A percentile compares a stretch with the other conserved stretches of the same genome.
These are phyloP conservation scores for Penicillium odoratum DNA, from an alignment of 495 filamentous ascomycete genomes.

Conservation along the genomic window DNA sequence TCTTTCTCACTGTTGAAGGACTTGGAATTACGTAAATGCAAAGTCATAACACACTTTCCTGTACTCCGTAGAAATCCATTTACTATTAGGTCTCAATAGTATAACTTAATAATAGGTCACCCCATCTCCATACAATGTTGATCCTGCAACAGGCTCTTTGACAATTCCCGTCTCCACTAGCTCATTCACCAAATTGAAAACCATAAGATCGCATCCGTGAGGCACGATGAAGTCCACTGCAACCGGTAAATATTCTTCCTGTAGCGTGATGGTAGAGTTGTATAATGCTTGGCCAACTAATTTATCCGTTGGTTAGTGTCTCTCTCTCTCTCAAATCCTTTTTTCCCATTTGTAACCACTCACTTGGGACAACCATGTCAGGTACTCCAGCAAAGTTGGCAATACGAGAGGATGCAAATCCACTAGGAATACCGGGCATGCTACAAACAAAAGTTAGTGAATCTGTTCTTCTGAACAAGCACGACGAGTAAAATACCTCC, in stretches of 20 bases:
- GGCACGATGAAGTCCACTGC: conserved; percentile 59
- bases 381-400: background rate
- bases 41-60: background rate
- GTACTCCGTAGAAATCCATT: no score
- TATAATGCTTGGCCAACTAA: conserved; percentile 56
- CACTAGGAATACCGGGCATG: background rate
- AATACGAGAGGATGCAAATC: background rate
- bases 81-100: background rate
- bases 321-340: no score
- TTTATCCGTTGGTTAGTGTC: conserved; percentile 5
- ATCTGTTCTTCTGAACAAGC: background rate
- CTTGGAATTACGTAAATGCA: background rate
- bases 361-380: conserved; percentile 10
- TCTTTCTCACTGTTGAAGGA: no score
- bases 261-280: conserved; percentile 51
- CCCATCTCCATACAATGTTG: conserved; percentile 23
- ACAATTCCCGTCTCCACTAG: conserved; percentile 52
- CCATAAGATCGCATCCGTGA: conserved; percentile 61
- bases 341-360: background rate
- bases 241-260: conserved; percentile 59
- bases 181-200: conserved; percentile 55
- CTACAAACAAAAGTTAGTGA: background rate
- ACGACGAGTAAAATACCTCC: background rate
- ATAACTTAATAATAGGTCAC: background rate
- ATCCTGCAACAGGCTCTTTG: conserved; percentile 42